Base-by-base conservation (phyloP, 1,139 yeast genomes). In the Yamadazyma oceani region DNA sequence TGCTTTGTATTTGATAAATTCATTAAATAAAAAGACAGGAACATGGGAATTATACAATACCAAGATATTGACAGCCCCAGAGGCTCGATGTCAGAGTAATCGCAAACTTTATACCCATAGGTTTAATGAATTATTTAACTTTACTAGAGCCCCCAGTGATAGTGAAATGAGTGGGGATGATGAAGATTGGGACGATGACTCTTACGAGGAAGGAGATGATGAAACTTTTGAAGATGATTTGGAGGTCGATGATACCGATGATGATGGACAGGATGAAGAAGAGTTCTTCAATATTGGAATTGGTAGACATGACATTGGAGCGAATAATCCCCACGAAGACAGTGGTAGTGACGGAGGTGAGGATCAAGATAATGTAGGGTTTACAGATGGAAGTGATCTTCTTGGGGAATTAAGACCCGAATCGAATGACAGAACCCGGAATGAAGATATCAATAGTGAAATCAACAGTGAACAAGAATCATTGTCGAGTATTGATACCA, bases 11-110 rank as follows among this genome's bases (percentile, higher is more conserved):
- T 44, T 64, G 26, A 42, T 65, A 24, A 62, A 69, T 28, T 65
- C 70, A 2, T 38, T 66, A 31, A 54, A 64, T 41, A 47, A 69
- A 29, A 62, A 63, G 40, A 47, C 62, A 2, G 70, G 72, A 1
- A 39, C 43, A 6, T 39, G 65, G 23, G 60, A 56, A 35, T 38
- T 57, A 2, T 49, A 50, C 25, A 57, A 54, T 32, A 51, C 57
- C 4, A 36, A 28, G 8, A 27, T 27, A 19, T 29, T 29, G 13
- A 23, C 22, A n/a, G 23, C 21, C 10, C 12, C 21, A 15, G 30
- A 16, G 21, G n/a, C 30, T 10, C 14, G 13, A 9, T 17, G 12
- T 15, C 15, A 16, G 10, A 27, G 10, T 27, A 8, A 3, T 13
- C 28, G 28, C 4, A 26, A 26, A 16, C 11, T 11, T 15, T 27